Base-by-base conservation (phyloP, 768 basidiomycete genomes). In the Amanita pallidorosea region DNA sequence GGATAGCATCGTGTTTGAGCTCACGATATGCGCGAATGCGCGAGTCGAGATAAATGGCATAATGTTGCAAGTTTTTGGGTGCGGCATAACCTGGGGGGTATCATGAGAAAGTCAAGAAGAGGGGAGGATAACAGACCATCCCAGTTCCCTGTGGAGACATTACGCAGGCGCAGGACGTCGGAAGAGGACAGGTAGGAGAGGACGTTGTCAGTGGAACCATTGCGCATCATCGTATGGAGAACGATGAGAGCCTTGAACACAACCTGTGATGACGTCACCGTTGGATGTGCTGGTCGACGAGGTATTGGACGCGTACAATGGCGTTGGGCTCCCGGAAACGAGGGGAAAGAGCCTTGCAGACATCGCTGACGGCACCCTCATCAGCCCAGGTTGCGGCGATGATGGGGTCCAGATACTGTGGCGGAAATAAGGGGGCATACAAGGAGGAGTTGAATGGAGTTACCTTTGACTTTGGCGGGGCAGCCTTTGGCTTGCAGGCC, bases 161-260 rank as follows among this genome's bases (percentile, higher is more conserved):
- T 90, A 52, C 79, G 76, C 51, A 98, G 68, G 51, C 83, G 77
- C 31, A 98, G 69, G n/a, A 90, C 74, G 57, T 95, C 89, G 2
- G 81, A 76, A 31, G 83, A 77, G 5, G 89, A 83, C 35, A 98
- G 77, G 66, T 92, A 85, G 11, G 79, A 72, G 17, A 97, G 76
- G 11, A 97, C 79, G 62, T 93, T 90, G 71, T 98, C 93, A 5
- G 94, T 96, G 2, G 88, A 77, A n/a, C 96, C 96, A 54, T 89
- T 91, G 23, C 96, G 82, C 63, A 98, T 88, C 89, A 99, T 92
- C 29, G 84, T 90, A 64, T 99, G 96, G 6, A 98, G 72, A 3
- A 95, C 90, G 58, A 99, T 85, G 57, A 98, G 72, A 0, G 93
- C 92, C 63, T 99, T 99, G 80, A 98, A 97, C n/a, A 90, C 93